Evolutionary conservation across 2,329 filamentous ascomycete genomes (phyloP).

Genomic region (Exophiala aquamarina): DNA sequence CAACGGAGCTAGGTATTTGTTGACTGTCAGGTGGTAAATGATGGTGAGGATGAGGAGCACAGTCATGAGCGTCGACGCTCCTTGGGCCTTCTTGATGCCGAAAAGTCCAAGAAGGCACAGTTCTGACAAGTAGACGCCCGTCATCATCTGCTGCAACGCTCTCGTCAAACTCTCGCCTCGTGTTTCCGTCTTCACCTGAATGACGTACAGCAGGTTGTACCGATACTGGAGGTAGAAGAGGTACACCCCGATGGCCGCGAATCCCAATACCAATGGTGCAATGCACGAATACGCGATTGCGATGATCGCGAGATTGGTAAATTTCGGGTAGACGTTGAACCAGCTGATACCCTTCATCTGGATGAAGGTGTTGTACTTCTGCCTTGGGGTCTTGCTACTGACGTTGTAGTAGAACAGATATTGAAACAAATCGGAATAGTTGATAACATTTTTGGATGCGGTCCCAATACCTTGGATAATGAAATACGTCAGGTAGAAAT

Average conservation of each 20-base stretch:
- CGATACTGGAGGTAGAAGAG: constrained; percentile 84
- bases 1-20: constrained; percentile 45
- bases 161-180: constrained; percentile 85
- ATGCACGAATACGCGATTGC: constrained; percentile 86
- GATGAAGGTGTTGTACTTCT: constrained; percentile 74
- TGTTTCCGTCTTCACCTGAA: constrained; percentile 77
- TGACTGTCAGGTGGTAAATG: constrained; percentile 66
- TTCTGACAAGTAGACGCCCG: constrained; percentile 80
- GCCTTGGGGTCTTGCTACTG: constrained; percentile 63
- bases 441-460: constrained; percentile 49
- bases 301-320: constrained; percentile 82
- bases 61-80: constrained; percentile 72
- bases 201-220: constrained; percentile 88
- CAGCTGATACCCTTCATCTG: constrained; percentile 73
- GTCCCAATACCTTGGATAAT: constrained; percentile 77
- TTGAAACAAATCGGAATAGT: constrained; percentile 55
- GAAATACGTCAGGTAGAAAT: constrained; percentile 95
- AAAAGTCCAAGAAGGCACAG: constrained; percentile 84
- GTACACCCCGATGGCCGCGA: constrained; percentile 74
- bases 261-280: constrained; percentile 78
- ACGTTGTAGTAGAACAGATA: constrained; percentile 26
- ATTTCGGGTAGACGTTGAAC: constrained; percentile 79
- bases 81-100: constrained; percentile 46
- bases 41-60: constrained; percentile 72
- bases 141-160: constrained; percentile 79